Base-by-base conservation (phyloP, 805 yeast species). In the Saturnispora ahearnii region DNA sequence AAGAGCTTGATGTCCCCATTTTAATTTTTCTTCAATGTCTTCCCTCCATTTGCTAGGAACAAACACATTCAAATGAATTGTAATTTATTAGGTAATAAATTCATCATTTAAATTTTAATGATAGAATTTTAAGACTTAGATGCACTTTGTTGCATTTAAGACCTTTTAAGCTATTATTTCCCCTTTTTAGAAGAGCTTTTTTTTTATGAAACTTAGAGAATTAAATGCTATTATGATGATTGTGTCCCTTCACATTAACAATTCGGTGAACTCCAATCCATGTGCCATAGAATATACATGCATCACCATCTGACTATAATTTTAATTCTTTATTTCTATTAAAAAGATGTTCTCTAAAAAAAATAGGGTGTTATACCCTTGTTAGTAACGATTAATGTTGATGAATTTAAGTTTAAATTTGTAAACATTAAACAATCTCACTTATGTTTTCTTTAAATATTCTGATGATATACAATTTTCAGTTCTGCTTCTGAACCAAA, bases 401-500 rank as follows among this genome's bases (percentile, higher is more conserved):
- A 46, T 38, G n/a, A 32, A 32, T 49, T 46, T 41, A 46, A 53
- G 37, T 41, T 41, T 46, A 48, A 40, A 41, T 43, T 40, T 32
- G 34, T 40, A 31, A 49, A 8, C 40, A 29, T 15, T 48, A 21
- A 21, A 18, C 22, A 41, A 29, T 13, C 31, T 36, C 33, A 15
- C 46, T 38, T 36, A 40, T 43, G 42, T 38, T 49, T 34, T 18
- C 44, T n/a, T 40, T 38, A 31, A 51, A 59, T 70, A 59, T 58
- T 54, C 71, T 81, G 89, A 83, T 83, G 89, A 82, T 67, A 77
- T 69, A 70, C 67, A 62, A 62, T 60, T 66, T 76, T 85, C 96
- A 87, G 96, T 87, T 87, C 96, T 87, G 96, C 96, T 87, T 87
- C 96, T 87, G 96, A 87, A 75, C 56, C 56, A 54, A 54, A 52